Percentiles rank a stretch among this genome's conserved stretches.
phyloP scores from a whole-genome alignment of 2,329 filamentous ascomycete species.

The Arthrobotrys pseudoclavata region DNA sequence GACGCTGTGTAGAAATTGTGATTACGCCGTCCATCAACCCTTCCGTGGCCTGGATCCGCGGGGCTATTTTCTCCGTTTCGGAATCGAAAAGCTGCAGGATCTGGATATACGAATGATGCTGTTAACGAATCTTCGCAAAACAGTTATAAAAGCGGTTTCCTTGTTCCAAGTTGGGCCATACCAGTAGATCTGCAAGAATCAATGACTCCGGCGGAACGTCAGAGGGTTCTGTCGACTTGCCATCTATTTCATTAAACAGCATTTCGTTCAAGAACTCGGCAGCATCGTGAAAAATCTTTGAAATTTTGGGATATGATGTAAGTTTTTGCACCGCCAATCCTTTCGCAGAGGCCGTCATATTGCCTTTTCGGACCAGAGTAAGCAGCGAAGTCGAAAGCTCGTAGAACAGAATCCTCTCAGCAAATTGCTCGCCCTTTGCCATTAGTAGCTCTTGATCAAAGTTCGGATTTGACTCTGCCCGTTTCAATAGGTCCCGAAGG shows the following conservation, averaged over 20 bases:
- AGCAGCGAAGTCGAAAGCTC: too few species aligned
- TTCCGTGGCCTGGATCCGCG: neutral
- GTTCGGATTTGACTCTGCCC: too few species aligned
- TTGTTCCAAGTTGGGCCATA: neutral
- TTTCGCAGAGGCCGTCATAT: too few species aligned
- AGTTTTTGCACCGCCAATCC: too few species aligned
- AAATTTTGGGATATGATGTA: too few species aligned
- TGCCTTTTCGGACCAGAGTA: too few species aligned
- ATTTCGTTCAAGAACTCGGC: neutral
- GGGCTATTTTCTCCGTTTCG: neutral
- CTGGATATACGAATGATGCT: neutral
- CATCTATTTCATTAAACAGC: neutral
- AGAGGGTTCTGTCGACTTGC: neutral
- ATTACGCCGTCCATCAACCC: neutral
- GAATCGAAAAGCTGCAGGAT: neutral
- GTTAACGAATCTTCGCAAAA: neutral
- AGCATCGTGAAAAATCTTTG: too few species aligned
- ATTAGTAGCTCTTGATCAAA: too few species aligned
- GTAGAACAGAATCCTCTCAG: too few species aligned
- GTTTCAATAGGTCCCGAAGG: too few species aligned
- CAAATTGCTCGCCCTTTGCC: too few species aligned
- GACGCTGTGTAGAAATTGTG: too few species aligned
- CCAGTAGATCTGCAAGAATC: slow-evolving; percentile 17
- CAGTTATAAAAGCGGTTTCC: neutral
- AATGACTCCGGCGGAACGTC: slow-evolving; percentile 3